Evolutionary conservation across 164 flowering plant species (phyloP).

Genomic region (Cinnamomum chago): DNA sequence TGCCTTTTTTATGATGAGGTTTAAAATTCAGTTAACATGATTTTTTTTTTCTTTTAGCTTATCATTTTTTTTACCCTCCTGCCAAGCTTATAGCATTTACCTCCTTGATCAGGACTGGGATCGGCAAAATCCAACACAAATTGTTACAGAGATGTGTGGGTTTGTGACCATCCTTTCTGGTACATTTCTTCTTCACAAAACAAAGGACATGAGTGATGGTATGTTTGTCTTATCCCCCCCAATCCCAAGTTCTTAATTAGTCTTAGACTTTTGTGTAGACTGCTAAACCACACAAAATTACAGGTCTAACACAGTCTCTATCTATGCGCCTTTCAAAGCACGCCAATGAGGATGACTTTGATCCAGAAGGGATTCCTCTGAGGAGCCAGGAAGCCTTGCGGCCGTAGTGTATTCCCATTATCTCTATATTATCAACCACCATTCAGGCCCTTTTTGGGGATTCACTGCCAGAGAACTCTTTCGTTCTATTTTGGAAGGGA

Average conservation of each 20-base stretch:
- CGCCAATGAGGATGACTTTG: slow-evolving; percentile 33
- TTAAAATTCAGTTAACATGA: too few relatives aligned
- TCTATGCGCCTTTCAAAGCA: slow-evolving; percentile 31
- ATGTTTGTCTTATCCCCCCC: not conserved
- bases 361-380: slow-evolving; percentile 40
- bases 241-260: not conserved
- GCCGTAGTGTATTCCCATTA: slow-evolving; percentile 5
- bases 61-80: not conserved
- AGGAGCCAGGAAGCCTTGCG: slow-evolving; percentile 31
- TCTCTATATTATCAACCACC: not conserved
- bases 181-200: slow-evolving; percentile 77
- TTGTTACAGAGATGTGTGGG: slow-evolving; percentile 68
- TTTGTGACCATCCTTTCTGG: slow-evolving; percentile 72
- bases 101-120: slow-evolving; percentile 64
- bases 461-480: not conserved
- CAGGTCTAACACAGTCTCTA: slow-evolving; percentile 19
- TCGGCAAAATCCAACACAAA: slow-evolving; percentile 63
- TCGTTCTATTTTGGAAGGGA: not conserved
- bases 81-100: not conserved
- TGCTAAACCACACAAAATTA: not conserved
- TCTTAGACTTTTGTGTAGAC: too few relatives aligned
- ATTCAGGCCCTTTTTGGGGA: not conserved
- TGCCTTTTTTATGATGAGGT: too few relatives aligned
- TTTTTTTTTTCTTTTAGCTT: too few relatives aligned
- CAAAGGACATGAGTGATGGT: slow-evolving; percentile 67